These are phyloP conservation scores for Candida yuanshanica DNA, from an alignment of 805 yeast species.

Conservation along the genomic window DNA sequence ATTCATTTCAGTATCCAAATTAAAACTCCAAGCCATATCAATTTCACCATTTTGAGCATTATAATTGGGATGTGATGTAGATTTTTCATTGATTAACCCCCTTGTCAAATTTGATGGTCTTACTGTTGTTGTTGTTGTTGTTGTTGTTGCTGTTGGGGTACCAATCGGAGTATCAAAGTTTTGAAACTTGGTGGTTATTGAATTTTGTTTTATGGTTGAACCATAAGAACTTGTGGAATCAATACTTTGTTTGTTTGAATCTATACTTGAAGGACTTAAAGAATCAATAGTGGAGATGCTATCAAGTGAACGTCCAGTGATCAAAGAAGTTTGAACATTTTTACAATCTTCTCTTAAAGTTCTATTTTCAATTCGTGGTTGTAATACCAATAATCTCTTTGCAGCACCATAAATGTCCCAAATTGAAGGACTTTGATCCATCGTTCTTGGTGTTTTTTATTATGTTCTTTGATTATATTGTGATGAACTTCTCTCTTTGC, in stretches of 20 bases:
- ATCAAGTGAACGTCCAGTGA: slow-evolving; percentile 1
- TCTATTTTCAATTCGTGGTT: slow-evolving; percentile 28
- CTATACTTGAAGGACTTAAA: slow-evolving; percentile 17
- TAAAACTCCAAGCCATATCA: slow-evolving; percentile 34
- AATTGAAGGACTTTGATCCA: slow-evolving; percentile 17
- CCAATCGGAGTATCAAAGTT: slow-evolving; percentile 1
- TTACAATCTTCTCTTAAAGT: slow-evolving; percentile 24
- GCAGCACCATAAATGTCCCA: slow-evolving; percentile 31
- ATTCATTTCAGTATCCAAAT: slow-evolving; percentile 22
- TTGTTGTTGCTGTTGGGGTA: slow-evolving; percentile 9
- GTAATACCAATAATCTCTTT: slow-evolving; percentile 23
- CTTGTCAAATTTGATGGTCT: slow-evolving; percentile 20
- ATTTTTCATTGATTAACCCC: slow-evolving; percentile 9
- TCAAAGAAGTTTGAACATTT: slow-evolving; percentile 10
- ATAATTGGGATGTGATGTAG: background rate
- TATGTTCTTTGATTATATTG: too few species aligned
- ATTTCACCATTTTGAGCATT: slow-evolving; percentile 33
- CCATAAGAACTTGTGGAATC: slow-evolving; percentile 16
- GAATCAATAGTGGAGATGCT: slow-evolving; percentile 13
- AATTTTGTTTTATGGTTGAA: background rate
- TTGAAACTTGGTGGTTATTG: background rate
- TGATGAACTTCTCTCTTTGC: too few species aligned
- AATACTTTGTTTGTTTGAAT: slow-evolving; percentile 19
- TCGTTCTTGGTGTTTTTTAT: slow-evolving; percentile 5
- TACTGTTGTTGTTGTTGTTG: slow-evolving; percentile 2